Evolutionary conservation across 495 filamentous ascomycete species (phyloP).

Genomic region (Margaritispora aquatica): DNA sequence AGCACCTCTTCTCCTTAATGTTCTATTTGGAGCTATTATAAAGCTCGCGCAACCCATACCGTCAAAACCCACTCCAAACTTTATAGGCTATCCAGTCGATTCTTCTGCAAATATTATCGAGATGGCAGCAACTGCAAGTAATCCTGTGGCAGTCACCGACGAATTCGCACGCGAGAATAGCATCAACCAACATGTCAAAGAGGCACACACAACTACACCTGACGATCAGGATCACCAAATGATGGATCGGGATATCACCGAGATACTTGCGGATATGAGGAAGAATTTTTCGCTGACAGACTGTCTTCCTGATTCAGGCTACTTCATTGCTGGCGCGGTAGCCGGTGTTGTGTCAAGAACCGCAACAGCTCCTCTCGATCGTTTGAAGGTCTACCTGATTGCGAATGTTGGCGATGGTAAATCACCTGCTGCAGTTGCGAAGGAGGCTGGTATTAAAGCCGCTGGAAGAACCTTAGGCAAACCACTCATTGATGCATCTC

Average conservation of each 20-base stretch:
- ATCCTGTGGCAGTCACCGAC: too few relatives aligned
- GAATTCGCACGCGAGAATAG: too few relatives aligned
- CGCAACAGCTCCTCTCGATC: slow-evolving; percentile 90
- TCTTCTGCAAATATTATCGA: neutral
- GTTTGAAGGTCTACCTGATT: slow-evolving; percentile 95
- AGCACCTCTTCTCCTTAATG: slow-evolving; percentile 65
- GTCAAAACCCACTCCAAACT: neutral
- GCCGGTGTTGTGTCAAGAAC: slow-evolving; percentile 90
- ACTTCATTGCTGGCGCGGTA: slow-evolving; percentile 91
- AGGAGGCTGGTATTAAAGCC: too few relatives aligned
- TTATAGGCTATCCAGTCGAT: neutral
- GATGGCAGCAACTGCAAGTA: neutral
- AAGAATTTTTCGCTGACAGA: slow-evolving; percentile 36
- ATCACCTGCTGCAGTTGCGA: slow-evolving; percentile 59
- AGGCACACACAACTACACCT: slow-evolving; percentile 3
- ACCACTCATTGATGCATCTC: slow-evolving; percentile 64
- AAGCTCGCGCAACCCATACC: slow-evolving; percentile 40
- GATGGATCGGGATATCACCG: neutral
- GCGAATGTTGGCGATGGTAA: slow-evolving; percentile 73
- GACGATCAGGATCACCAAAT: slow-evolving; percentile 7
- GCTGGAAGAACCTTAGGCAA: slow-evolving; percentile 57
- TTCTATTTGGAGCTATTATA: slow-evolving; percentile 61
- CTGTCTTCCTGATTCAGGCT: slow-evolving; percentile 53
- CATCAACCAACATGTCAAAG: too few relatives aligned
- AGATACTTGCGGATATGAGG: neutral